Evolutionary conservation across 1,284 basidiomycete genomes (phyloP).

Genomic region (Melampsora occidentalis): DNA sequence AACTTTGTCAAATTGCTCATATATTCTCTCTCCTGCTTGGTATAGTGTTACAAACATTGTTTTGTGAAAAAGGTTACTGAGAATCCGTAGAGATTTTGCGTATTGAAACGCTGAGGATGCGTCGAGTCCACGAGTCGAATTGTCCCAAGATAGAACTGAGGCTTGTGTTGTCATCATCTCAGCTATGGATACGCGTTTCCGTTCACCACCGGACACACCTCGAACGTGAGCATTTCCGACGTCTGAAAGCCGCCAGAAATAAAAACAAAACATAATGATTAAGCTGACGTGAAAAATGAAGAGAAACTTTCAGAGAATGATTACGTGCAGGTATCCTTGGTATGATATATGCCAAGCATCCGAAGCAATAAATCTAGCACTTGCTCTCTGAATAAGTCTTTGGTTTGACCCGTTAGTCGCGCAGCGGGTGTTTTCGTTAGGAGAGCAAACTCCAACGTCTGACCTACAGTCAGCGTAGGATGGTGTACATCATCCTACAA

Average conservation of each 20-base stretch:
- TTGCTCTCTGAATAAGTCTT: slow-evolving; percentile 58
- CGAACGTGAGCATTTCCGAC: slow-evolving; percentile 61
- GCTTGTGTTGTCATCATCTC: slow-evolving; percentile 60
- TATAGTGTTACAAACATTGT: slow-evolving; percentile 62
- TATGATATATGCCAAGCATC: slow-evolving; percentile 67
- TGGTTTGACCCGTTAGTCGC: slow-evolving; percentile 58
- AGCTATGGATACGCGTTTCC: slow-evolving; percentile 64
- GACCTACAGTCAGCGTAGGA: slow-evolving; percentile 62
- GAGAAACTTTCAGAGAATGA: slow-evolving; percentile 50
- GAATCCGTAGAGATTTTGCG: slow-evolving; percentile 60
- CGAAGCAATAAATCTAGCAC: slow-evolving; percentile 60
- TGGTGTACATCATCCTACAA: slow-evolving; percentile 64
- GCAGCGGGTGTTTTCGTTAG: slow-evolving; percentile 59
- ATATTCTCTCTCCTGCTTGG: slow-evolving; percentile 61
- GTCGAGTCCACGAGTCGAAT: slow-evolving; percentile 72
- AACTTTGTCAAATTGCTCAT: slow-evolving; percentile 62
- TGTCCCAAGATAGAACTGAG: slow-evolving; percentile 55
- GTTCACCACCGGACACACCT: slow-evolving; percentile 62
- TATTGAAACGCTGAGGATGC: slow-evolving; percentile 63
- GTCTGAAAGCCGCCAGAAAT: slow-evolving; percentile 61
- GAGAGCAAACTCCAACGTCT: slow-evolving; percentile 61
- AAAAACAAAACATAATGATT: slow-evolving; percentile 60
- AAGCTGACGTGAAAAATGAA: slow-evolving; percentile 55
- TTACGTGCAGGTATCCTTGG: slow-evolving; percentile 59
- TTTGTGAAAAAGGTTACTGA: slow-evolving; percentile 61